Percentiles rank a stretch among this genome's conserved stretches.
phyloP scores from a whole-genome alignment of 108 stramenopile species.

The Skeletonema marinoi region DNA sequence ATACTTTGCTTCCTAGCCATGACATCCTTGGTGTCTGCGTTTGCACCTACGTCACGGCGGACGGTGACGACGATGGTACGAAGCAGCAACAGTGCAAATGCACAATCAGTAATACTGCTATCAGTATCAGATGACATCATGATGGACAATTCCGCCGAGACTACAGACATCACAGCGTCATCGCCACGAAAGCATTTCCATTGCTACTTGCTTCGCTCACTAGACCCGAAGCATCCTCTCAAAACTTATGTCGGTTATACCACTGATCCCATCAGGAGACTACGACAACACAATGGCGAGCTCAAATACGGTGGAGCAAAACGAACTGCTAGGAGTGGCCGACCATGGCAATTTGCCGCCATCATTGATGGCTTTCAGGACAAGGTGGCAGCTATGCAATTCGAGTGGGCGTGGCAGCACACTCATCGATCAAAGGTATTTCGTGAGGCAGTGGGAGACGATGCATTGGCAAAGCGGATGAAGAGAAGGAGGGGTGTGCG shows the following conservation, averaged over 20 bases:
- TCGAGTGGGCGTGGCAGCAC: conserved; percentile 79
- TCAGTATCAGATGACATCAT: not conserved
- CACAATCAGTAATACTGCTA: not conserved
- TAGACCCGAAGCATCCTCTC: conserved; percentile 47
- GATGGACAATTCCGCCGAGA: not conserved
- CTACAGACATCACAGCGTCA: not conserved
- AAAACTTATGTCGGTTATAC: conserved; percentile 72
- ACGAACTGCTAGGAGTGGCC: conserved; percentile 52
- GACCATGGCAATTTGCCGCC: conserved; percentile 61
- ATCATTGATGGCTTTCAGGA: conserved; percentile 57
- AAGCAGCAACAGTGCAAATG: not conserved
- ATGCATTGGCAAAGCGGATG: conserved; percentile 36
- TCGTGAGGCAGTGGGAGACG: conserved; percentile 46
- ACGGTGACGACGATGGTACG: not conserved
- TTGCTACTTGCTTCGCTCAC: conserved; percentile 60
- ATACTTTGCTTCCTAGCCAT: not conserved
- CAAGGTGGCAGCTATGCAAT: conserved; percentile 57
- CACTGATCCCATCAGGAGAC: conserved; percentile 46
- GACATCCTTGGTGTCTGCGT: not conserved
- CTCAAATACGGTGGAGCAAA: conserved; percentile 56
- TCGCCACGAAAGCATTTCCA: conserved; percentile 38
- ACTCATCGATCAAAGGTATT: conserved; percentile 45
- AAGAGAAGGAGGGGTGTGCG: conserved; percentile 47
- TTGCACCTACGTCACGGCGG: not conserved
- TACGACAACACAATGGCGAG: conserved; percentile 70